Evolutionary conservation across 495 filamentous ascomycete genomes (phyloP), one percentile per base, ranked within the genome.

Genomic region (Bathelium albidoporum): DNA sequence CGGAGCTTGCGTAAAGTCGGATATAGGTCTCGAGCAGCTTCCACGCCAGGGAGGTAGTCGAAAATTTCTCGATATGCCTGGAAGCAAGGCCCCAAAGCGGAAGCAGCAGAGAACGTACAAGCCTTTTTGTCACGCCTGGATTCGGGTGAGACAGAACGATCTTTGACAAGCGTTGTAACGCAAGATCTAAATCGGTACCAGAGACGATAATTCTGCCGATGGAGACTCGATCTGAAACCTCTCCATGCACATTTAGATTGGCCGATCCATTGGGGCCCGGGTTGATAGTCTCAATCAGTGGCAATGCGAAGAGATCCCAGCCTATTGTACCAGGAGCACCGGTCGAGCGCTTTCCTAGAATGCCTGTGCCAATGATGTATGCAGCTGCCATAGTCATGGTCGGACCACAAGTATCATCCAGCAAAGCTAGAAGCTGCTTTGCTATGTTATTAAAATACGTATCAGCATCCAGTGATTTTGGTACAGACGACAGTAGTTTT

Each of bases 311-410:
- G 5, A 82, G 79, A 26, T 78, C 83, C 82, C 88, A 89, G 0
- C 89, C 89, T 36, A 85, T 77, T 0, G 83, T 82, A 18, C 84
- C 86, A 41, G 85, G 85, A 28, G 86, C 87, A 7, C 89, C 89
- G 68, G 81, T 83, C 29, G 79, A 73, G 59, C 82, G 85, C 61
- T 84, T 84, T 0, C 85, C 83, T 58, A 94, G 70, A 22, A 92
- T 85, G 0, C 88, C 87, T 68, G 84, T 87, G 0, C 86, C 88
- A 61, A 91, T 86, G 49, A 89, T 81, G 70, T 89, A 89, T 0
- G 87, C 82, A 2, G 85, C 86, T 5, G 81, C 85, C 66, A 80
- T 87, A 62, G 74, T 79, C 64, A 92, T 73, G 68, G 90, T 88
- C 3, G 74, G 78, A 9, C 83, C 83, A 31, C 84, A 82, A 32